A percentile compares a stretch with the other conserved stretches of the same genome.
Conservation (phyloP, 2,329 filamentous ascomycete genomes). For the Keithomyces neogunnii region DNA sequence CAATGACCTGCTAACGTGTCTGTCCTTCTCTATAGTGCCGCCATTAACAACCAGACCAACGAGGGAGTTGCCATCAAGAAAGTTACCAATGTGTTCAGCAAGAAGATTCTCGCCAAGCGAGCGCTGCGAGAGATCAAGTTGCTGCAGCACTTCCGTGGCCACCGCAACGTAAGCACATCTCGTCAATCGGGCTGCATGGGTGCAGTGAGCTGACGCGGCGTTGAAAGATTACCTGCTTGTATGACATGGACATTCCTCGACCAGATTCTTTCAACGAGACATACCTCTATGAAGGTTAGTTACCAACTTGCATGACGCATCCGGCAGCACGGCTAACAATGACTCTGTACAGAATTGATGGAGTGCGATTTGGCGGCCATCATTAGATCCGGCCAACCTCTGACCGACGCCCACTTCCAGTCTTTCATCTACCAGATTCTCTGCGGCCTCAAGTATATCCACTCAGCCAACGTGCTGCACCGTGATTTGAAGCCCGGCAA, state of each 20-base stretch:
- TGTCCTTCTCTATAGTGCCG: slow-evolving; percentile 54
- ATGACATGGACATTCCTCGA: slow-evolving; percentile 98
- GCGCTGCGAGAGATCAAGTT: slow-evolving; percentile 97
- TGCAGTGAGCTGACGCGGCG: neutral
- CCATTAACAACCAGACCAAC: slow-evolving; percentile 80
- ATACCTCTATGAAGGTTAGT: slow-evolving; percentile 91
- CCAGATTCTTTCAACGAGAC: slow-evolving; percentile 99
- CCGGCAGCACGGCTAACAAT: neutral
- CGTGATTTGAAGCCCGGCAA: slow-evolving; percentile 97
- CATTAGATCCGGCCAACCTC: slow-evolving; percentile 90
- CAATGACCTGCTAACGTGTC: neutral
- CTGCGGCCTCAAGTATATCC: slow-evolving; percentile 97
- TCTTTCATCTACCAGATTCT: slow-evolving; percentile 99
- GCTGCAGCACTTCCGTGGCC: slow-evolving; percentile 90
- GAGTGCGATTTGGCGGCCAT: slow-evolving; percentile 97
- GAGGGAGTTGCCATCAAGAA: slow-evolving; percentile 99
- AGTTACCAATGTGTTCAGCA: slow-evolving; percentile 99
- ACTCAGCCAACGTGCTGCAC: slow-evolving; percentile 95
- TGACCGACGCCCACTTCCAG: slow-evolving; percentile 98
- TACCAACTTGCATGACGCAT: neutral
- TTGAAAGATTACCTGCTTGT: slow-evolving; percentile 86
- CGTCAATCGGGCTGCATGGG: neutral
- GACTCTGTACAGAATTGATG: slow-evolving; percentile 70
- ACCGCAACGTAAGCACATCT: slow-evolving; percentile 61
- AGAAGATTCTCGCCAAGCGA: slow-evolving; percentile 98